Percentiles rank a stretch among this genome's conserved stretches.
phyloP scores from a whole-genome alignment of 2,329 filamentous ascomycete species.

The Penicillium verrucosum region DNA sequence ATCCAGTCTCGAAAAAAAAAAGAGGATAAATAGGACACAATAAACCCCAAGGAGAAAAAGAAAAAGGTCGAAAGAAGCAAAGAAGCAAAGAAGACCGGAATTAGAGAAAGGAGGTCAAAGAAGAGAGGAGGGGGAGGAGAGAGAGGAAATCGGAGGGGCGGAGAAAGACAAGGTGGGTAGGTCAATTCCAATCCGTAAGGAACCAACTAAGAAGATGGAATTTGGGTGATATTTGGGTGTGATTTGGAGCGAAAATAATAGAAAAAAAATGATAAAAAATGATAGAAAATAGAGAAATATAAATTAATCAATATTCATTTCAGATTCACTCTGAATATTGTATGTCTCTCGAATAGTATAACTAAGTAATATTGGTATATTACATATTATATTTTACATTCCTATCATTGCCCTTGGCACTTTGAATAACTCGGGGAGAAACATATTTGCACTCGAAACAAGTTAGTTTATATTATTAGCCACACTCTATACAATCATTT shows the following conservation, averaged over 20 bases:
- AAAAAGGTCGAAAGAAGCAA: not conserved
- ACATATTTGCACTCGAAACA: not conserved
- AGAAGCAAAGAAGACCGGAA: not conserved
- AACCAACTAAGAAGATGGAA: not conserved
- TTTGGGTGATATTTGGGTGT: not conserved
- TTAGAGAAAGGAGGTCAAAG: not conserved
- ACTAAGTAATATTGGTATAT: not conserved
- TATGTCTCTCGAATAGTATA: not conserved
- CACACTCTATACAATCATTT: not conserved
- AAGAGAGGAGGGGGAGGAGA: constrained; percentile 5
- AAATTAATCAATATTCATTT: not conserved
- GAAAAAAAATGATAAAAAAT: not conserved
- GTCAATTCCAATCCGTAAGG: constrained; percentile 1
- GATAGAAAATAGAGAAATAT: not conserved
- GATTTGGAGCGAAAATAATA: not conserved
- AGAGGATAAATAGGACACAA: not conserved
- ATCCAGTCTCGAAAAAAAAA: not conserved
- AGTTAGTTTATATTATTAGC: not conserved
- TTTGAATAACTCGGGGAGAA: not conserved
- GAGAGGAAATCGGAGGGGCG: constrained; percentile 9
- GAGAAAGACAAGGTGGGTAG: constrained; percentile 5
- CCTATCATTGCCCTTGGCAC: not conserved
- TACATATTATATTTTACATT: not conserved
- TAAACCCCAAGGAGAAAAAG: not conserved
- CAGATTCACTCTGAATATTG: not conserved